These are phyloP conservation scores for Hymenoscyphus albidus DNA, from an alignment of 2,329 filamentous ascomycete species.

Conservation along the genomic window DNA sequence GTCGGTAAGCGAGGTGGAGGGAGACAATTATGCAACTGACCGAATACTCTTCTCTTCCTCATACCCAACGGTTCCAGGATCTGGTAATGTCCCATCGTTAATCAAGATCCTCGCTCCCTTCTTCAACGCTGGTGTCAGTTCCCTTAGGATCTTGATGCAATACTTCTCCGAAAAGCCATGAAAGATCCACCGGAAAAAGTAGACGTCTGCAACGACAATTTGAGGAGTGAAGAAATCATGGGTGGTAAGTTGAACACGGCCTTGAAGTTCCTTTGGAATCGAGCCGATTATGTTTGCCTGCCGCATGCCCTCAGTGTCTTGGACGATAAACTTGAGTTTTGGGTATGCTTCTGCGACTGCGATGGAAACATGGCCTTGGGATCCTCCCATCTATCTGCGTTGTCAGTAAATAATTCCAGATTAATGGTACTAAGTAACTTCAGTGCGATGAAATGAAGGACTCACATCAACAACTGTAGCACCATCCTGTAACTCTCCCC, in stretches of 20 bases:
- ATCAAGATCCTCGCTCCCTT: constrained; percentile 8
- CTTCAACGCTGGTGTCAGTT: constrained; percentile 5
- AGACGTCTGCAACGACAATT: constrained; percentile 27
- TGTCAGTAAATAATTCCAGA: constrained; percentile 9
- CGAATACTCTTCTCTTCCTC: constrained; percentile 8
- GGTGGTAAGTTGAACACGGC: constrained; percentile 30
- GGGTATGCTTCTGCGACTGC: constrained; percentile 27
- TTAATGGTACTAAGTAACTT: too few relatives aligned
- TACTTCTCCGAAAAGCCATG: constrained; percentile 11
- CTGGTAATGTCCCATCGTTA: constrained; percentile 11
- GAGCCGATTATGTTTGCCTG: constrained; percentile 24
- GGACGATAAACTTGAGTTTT: constrained; percentile 13
- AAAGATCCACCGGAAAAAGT: constrained; percentile 14
- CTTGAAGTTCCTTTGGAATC: constrained; percentile 16
- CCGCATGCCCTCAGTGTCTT: constrained; percentile 35
- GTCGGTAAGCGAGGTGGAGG: neutral
- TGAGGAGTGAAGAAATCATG: constrained; percentile 43
- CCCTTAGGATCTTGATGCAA: constrained; percentile 8
- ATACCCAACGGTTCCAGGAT: neutral
- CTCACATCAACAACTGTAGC: constrained; percentile 29
- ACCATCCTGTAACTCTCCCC: constrained; percentile 25
- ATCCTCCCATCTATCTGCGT: constrained; percentile 26
- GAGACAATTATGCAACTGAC: neutral
- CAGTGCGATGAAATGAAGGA: neutral
- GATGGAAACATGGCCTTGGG: constrained; percentile 27